phyloP scores from a whole-genome alignment of 129 eudicot genomes.

The Chrysanthemum seticuspe region DNA sequence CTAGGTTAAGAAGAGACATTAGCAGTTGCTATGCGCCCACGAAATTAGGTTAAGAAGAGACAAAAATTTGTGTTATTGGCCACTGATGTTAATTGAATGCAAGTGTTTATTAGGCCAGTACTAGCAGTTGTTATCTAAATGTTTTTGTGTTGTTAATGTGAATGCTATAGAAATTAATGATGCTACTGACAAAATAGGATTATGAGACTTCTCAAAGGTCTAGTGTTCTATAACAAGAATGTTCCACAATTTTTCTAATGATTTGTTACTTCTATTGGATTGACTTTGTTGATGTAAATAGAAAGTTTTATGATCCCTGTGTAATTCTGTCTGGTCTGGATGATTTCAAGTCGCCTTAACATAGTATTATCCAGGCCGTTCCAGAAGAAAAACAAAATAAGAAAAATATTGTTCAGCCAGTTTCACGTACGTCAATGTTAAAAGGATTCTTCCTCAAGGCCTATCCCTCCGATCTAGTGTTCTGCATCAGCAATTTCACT shows the following conservation, averaged over 20 bases:
- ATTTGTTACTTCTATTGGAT: not conserved
- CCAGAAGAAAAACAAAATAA: too few relatives aligned
- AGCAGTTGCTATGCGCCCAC: too few relatives aligned
- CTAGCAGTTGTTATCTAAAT: not conserved
- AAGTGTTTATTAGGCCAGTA: not conserved
- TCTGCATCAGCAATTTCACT: not conserved
- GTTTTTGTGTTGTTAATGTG: not conserved
- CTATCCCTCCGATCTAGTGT: slow-evolving; percentile 3
- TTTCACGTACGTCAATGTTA: not conserved
- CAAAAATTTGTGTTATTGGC: not conserved
- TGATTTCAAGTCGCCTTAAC: not conserved
- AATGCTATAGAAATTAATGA: not conserved
- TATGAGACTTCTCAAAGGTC: too few relatives aligned
- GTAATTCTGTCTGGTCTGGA: not conserved
- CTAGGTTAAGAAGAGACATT: too few relatives aligned
- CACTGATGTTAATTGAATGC: not conserved
- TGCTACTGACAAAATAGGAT: not conserved
- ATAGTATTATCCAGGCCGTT: not conserved
- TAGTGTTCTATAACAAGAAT: not conserved
- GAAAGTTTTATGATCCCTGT: not conserved
- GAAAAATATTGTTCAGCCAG: not conserved
- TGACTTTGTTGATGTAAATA: slow-evolving; percentile 7
- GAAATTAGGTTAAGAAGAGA: too few relatives aligned
- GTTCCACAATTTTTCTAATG: not conserved
- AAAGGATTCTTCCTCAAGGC: not conserved